These are phyloP conservation scores for Gossypium davidsonii DNA, from an alignment of 441 rosid genomes.

Conservation along the genomic window DNA sequence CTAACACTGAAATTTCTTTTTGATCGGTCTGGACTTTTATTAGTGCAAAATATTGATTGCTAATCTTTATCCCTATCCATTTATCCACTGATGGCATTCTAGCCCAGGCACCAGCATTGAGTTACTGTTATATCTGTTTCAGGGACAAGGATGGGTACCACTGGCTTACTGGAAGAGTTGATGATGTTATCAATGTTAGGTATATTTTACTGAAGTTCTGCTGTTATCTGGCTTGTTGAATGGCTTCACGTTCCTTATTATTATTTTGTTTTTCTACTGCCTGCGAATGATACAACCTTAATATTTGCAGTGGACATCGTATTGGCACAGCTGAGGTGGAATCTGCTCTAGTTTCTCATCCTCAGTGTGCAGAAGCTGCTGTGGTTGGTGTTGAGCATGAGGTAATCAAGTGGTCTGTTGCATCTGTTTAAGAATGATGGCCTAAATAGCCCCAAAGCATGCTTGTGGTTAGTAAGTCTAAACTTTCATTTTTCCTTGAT, in stretches of 20 bases:
- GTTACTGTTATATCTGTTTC: constrained; percentile 25
- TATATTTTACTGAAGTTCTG: constrained; percentile 16
- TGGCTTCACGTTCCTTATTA: background rate
- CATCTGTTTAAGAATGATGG: background rate
- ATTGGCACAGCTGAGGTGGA: constrained; percentile 98
- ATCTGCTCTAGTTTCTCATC: constrained; percentile 94
- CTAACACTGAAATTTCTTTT: background rate
- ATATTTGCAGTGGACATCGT: constrained; percentile 77
- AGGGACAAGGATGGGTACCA: constrained; percentile 98
- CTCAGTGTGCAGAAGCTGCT: constrained; percentile 93
- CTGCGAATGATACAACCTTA: background rate
- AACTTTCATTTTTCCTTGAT: constrained; percentile 13
- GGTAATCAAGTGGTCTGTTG: constrained; percentile 36
- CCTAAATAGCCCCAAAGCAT: background rate
- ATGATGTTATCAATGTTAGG: constrained; percentile 98
- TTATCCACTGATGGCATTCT: background rate
- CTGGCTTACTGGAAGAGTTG: constrained; percentile 93
- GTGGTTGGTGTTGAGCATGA: constrained; percentile 93
- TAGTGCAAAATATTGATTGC: no score
- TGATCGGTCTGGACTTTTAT: background rate
- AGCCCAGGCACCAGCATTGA: background rate
- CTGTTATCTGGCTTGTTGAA: constrained; percentile 6
- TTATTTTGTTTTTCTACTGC: background rate
- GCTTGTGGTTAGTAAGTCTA: background rate
- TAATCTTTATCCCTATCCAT: background rate